Evolutionary conservation across 768 basidiomycete genomes (phyloP).

Genomic region (Lactarius sanguifluus): DNA sequence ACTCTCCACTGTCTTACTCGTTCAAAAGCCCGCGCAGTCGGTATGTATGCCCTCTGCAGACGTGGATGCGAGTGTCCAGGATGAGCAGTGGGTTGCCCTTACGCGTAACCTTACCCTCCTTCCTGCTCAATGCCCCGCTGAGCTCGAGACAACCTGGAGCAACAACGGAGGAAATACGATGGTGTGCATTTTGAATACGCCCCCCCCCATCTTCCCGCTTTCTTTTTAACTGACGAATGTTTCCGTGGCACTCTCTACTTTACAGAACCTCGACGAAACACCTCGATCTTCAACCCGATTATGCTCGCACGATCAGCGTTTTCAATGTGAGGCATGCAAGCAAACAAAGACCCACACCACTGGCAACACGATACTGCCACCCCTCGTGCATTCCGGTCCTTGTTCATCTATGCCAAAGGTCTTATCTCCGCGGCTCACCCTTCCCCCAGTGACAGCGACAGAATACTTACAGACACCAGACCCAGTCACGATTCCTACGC

Average conservation of each 20-base stretch:
- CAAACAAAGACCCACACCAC: slow-evolving; percentile 29
- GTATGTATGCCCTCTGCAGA: slow-evolving; percentile 22
- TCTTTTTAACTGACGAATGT: slow-evolving; percentile 13
- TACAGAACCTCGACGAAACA: slow-evolving; percentile 22
- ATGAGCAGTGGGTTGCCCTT: slow-evolving; percentile 75
- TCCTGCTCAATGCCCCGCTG: slow-evolving; percentile 3
- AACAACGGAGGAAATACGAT: slow-evolving; percentile 50
- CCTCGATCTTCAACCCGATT: slow-evolving; percentile 16
- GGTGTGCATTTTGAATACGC: slow-evolving; percentile 9
- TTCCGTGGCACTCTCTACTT: slow-evolving; percentile 16
- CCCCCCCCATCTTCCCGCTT: background rate
- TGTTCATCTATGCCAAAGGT: background rate
- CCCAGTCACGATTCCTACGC: slow-evolving; percentile 11
- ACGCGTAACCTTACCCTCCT: slow-evolving; percentile 62
- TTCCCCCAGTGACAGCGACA: background rate
- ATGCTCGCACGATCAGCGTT: slow-evolving; percentile 18
- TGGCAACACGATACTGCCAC: slow-evolving; percentile 35
- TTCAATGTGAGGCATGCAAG: slow-evolving; percentile 15
- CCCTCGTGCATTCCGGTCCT: slow-evolving; percentile 1
- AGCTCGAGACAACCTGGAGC: background rate
- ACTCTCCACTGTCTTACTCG: slow-evolving; percentile 1
- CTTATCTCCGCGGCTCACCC: background rate
- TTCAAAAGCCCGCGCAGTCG: slow-evolving; percentile 1
- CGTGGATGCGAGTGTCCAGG: slow-evolving; percentile 18
- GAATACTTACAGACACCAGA: slow-evolving; percentile 10